A percentile compares a stretch with the other conserved stretches of the same genome.
These are phyloP conservation scores for Aristolochia fimbriata DNA, from an alignment of 164 flowering plant genomes.

Conservation along the genomic window DNA sequence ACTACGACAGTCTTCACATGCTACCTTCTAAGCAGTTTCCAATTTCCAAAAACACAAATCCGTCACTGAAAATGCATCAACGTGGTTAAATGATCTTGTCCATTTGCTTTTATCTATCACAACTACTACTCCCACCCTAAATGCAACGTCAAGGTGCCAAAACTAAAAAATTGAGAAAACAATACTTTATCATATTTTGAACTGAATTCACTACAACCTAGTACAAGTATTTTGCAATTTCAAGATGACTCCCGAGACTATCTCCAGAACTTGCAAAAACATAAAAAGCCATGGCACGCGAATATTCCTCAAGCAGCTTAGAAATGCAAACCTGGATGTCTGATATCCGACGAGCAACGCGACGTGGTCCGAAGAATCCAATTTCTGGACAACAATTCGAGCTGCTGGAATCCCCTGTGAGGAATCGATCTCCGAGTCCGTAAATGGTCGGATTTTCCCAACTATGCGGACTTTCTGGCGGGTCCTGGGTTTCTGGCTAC, in stretches of 20 bases:
- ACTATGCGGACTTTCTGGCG: slow-evolving; percentile 8
- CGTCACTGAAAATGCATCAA: not conserved
- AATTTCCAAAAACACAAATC: not conserved
- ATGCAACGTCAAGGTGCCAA: not conserved
- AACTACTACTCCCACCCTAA: not conserved
- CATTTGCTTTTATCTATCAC: not conserved
- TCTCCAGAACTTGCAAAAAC: too few relatives aligned
- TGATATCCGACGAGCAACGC: slow-evolving; percentile 26
- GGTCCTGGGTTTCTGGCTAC: not conserved
- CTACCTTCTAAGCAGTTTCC: not conserved
- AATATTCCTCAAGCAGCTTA: not conserved
- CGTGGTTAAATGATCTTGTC: too few relatives aligned
- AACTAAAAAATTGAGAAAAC: not conserved
- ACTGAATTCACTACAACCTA: not conserved
- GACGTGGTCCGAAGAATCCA: slow-evolving; percentile 20
- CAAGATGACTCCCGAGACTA: not conserved
- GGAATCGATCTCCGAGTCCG: slow-evolving; percentile 6
- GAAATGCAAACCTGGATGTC: slow-evolving; percentile 22
- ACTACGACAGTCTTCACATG: too few relatives aligned
- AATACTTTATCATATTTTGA: too few relatives aligned
- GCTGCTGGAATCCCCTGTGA: slow-evolving; percentile 1
- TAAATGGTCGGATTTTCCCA: slow-evolving; percentile 5
- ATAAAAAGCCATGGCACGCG: not conserved
- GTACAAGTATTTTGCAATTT: not conserved
- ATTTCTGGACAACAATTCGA: slow-evolving; percentile 8